Evolutionary conservation across 371 early-diverging fungal species (phyloP).

Genomic region (Mucor sp.): DNA sequence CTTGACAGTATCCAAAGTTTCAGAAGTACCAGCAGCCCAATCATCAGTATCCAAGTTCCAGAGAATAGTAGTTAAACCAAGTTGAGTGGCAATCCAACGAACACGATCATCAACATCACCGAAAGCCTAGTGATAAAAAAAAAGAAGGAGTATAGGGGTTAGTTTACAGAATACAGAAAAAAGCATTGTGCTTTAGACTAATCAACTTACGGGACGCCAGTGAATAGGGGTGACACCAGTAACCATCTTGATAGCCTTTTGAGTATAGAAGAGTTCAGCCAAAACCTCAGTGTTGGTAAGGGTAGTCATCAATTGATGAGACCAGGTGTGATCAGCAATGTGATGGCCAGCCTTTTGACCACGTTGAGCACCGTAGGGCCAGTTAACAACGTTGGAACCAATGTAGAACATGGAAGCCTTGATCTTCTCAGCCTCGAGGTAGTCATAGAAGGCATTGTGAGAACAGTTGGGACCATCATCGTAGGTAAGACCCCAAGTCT

Average conservation of each 20-base stretch:
- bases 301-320: slow-evolving; percentile 67
- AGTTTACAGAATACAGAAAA: slow-evolving; percentile 5
- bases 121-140: slow-evolving; percentile 32
- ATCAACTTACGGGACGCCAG: slow-evolving; percentile 51
- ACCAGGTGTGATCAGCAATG: slow-evolving; percentile 76
- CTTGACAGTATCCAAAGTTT: slow-evolving; percentile 36
- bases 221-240: slow-evolving; percentile 53
- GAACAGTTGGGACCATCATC: slow-evolving; percentile 69
- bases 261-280: slow-evolving; percentile 75
- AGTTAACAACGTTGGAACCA: slow-evolving; percentile 66
- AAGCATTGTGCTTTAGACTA: not conserved
- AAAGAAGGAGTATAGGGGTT: slow-evolving; percentile 20
- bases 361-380: slow-evolving; percentile 56
- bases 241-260: slow-evolving; percentile 60
- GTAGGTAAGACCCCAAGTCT: slow-evolving; percentile 66
- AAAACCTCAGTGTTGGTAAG: slow-evolving; percentile 70
- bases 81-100: slow-evolving; percentile 59
- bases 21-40: slow-evolving; percentile 55
- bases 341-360: slow-evolving; percentile 65
- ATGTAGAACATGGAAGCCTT: slow-evolving; percentile 75
- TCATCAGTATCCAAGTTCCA: slow-evolving; percentile 59
- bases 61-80: slow-evolving; percentile 53
- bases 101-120: slow-evolving; percentile 73
- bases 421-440: slow-evolving; percentile 45
- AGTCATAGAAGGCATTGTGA: slow-evolving; percentile 51